phyloP scores from a whole-genome alignment of 2,329 filamentous ascomycete species.

The Diaporthe capsici region DNA sequence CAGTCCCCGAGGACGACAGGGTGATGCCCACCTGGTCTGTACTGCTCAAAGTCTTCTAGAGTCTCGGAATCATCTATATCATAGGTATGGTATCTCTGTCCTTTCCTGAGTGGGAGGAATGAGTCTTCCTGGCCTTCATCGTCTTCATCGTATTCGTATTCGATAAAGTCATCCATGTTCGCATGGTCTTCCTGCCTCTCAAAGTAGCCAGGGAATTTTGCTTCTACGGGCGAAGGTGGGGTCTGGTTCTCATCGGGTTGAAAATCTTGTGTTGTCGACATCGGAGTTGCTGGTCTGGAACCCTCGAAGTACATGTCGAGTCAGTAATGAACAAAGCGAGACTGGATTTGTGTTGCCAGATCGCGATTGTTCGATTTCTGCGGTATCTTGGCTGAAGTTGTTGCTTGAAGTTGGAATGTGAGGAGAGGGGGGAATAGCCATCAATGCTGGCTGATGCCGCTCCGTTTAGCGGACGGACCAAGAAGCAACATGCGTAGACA shows the following conservation, averaged over 20 bases:
- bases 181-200: background rate
- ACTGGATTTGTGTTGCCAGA: too few species aligned
- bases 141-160: background rate
- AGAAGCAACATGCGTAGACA: background rate
- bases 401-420: background rate
- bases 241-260: background rate
- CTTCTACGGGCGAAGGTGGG: background rate
- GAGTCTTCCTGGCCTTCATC: too few species aligned
- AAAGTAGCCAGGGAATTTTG: rapidly evolving
- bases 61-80: background rate
- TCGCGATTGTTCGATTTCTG: too few species aligned
- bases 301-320: background rate
- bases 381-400: background rate
- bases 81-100: background rate
- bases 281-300: background rate
- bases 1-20: background rate
- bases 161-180: background rate
- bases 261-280: background rate
- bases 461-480: background rate
- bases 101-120: background rate
- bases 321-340: too few species aligned
- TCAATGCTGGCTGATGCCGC: too few species aligned
- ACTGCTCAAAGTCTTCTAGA: background rate
- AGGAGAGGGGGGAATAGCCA: too few species aligned
- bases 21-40: conserved; percentile 4